phyloP scores from a whole-genome alignment of 768 basidiomycete species.

The Podaxis sp. region DNA sequence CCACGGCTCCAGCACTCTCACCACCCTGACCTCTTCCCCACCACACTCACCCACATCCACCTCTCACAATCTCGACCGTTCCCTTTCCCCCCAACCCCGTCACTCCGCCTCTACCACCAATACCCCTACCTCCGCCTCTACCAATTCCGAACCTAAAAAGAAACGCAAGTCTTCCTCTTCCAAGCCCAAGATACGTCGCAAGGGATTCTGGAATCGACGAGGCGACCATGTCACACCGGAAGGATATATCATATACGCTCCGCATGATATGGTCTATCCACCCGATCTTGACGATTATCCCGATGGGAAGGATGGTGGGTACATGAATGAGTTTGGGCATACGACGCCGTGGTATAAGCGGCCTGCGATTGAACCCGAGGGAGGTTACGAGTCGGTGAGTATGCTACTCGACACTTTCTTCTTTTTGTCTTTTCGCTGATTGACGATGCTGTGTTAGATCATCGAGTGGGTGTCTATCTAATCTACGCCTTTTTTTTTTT shows the following conservation, averaged over 20 bases:
- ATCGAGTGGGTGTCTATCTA: constrained; percentile 23
- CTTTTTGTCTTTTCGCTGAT: neutral
- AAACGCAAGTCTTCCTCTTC: constrained; percentile 14
- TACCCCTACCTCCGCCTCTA: neutral
- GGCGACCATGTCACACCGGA: constrained; percentile 62
- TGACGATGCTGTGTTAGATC: neutral
- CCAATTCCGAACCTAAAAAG: neutral
- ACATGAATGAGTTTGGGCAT: constrained; percentile 46
- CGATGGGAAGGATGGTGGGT: constrained; percentile 30
- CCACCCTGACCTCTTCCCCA: neutral
- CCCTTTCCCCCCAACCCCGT: neutral
- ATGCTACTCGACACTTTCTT: constrained; percentile 14
- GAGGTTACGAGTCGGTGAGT: constrained; percentile 46
- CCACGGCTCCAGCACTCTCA: neutral
- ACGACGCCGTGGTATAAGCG: constrained; percentile 36
- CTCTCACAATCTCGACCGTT: neutral
- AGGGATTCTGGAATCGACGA: constrained; percentile 71
- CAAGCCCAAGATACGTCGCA: constrained; percentile 27
- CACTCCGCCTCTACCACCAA: neutral
- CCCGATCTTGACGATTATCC: constrained; percentile 56
- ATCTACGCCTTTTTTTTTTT: neutral
- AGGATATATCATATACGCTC: constrained; percentile 64
- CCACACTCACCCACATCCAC: neutral
- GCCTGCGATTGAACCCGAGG: constrained; percentile 50
- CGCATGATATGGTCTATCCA: constrained; percentile 50